These are phyloP conservation scores for Linum trigynum DNA, from an alignment of 345 rosid genomes.

Conservation along the genomic window DNA sequence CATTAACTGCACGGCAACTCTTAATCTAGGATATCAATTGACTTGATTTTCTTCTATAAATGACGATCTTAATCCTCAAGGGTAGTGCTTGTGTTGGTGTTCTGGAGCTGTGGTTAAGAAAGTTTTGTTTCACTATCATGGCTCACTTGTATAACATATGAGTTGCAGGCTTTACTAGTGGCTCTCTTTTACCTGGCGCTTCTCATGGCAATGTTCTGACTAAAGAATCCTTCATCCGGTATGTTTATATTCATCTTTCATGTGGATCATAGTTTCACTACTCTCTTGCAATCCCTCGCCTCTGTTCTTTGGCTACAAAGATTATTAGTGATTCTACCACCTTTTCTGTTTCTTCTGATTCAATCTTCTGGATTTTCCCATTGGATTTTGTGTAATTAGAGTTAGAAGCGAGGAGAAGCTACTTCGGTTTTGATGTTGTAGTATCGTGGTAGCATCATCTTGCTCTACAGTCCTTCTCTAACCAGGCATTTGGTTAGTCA, in stretches of 20 bases:
- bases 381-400: neutral
- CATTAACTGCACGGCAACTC: neutral
- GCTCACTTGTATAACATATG: constrained; percentile 2
- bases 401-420: neutral
- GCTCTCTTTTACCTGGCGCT: constrained; percentile 15
- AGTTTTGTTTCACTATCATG: neutral
- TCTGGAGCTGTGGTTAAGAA: constrained; percentile 1
- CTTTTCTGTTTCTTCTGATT: neutral
- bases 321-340: neutral
- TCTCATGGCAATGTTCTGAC: constrained; percentile 6
- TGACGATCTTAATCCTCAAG: neutral
- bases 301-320: neutral
- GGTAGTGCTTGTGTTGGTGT: neutral
- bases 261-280: neutral
- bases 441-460: neutral
- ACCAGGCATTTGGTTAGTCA: neutral
- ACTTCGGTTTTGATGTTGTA: neutral
- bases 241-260: constrained; percentile 7
- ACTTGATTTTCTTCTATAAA: too few species aligned
- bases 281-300: neutral
- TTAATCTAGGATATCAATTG: neutral
- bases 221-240: constrained; percentile 24
- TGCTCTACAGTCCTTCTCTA: neutral
- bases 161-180: constrained; percentile 24
- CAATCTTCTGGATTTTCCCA: neutral